Evolutionary conservation across 148 eudicot genomes (phyloP).

Genomic region (Rhododendron griersonianum): DNA sequence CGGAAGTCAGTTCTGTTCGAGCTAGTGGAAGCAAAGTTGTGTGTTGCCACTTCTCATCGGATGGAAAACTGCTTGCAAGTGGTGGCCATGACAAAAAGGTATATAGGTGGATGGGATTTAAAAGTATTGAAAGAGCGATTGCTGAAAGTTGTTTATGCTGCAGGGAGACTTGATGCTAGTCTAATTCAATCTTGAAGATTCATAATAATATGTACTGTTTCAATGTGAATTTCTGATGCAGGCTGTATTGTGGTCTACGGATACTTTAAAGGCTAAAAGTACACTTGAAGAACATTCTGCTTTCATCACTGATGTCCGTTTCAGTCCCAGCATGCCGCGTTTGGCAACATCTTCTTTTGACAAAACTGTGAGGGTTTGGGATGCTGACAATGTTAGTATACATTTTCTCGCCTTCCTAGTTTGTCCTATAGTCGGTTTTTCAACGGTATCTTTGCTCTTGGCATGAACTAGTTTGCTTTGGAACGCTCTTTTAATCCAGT

Average conservation of each 20-base stretch:
- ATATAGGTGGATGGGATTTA: background rate
- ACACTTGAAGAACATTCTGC: constrained; percentile 79
- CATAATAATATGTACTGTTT: background rate
- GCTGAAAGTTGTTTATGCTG: background rate
- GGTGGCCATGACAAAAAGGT: constrained; percentile 97
- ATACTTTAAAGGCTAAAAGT: constrained; percentile 65
- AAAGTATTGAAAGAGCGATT: background rate
- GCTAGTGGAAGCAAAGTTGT: constrained; percentile 76
- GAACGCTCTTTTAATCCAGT: background rate
- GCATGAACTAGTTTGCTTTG: background rate
- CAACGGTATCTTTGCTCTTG: background rate
- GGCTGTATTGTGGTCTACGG: constrained; percentile 83
- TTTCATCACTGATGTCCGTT: constrained; percentile 84
- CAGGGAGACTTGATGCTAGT: background rate
- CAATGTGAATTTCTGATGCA: constrained; percentile 26
- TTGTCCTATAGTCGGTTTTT: background rate
- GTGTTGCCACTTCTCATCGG: constrained; percentile 91
- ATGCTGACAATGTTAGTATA: constrained; percentile 71
- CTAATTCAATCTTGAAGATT: background rate
- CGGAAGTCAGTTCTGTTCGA: constrained; percentile 71
- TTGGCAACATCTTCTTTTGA: constrained; percentile 93
- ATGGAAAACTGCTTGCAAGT: constrained; percentile 91
- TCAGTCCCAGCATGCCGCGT: constrained; percentile 82
- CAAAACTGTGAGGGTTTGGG: constrained; percentile 91
- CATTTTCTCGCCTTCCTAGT: background rate